Conservation (phyloP, 306 rosid species). For the Fagus crenata region DNA sequence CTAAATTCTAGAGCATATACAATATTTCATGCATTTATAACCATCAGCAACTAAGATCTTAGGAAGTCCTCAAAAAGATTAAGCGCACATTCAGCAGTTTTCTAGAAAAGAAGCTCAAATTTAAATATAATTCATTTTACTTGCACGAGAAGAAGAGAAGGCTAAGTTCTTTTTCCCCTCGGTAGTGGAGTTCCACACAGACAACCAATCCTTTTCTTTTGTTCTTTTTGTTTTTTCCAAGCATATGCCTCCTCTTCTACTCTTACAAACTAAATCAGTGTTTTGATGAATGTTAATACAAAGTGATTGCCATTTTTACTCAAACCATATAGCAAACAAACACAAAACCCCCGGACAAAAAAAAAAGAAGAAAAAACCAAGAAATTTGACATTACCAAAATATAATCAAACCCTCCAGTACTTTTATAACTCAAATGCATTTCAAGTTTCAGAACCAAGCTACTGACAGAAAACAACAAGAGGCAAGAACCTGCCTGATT, state of each 20-base stretch:
- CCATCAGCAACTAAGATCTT: not conserved
- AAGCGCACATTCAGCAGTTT: not conserved
- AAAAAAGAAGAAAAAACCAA: not conserved
- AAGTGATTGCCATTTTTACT: not conserved
- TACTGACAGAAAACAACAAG: slow-evolving; percentile 11
- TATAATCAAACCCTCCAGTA: not conserved
- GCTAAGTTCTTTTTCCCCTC: not conserved
- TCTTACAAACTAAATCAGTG: not conserved
- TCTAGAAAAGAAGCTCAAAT: not conserved
- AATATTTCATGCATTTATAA: not conserved
- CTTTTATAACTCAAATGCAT: not conserved
- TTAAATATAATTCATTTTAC: not conserved
- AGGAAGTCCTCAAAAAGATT: not conserved
- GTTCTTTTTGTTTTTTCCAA: not conserved
- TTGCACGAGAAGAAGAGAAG: no score
- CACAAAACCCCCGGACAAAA: not conserved
- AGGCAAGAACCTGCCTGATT: slow-evolving; percentile 51
- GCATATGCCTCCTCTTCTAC: not conserved
- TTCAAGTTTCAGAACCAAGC: not conserved
- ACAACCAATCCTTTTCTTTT: not conserved
- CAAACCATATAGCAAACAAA: not conserved
- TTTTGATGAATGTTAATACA: not conserved
- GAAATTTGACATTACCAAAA: not conserved
- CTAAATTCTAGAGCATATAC: not conserved
- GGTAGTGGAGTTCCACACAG: not conserved